Evolutionary conservation across 2,329 filamentous ascomycete species (phyloP).

Genomic region (Talaromyces marneffei): DNA sequence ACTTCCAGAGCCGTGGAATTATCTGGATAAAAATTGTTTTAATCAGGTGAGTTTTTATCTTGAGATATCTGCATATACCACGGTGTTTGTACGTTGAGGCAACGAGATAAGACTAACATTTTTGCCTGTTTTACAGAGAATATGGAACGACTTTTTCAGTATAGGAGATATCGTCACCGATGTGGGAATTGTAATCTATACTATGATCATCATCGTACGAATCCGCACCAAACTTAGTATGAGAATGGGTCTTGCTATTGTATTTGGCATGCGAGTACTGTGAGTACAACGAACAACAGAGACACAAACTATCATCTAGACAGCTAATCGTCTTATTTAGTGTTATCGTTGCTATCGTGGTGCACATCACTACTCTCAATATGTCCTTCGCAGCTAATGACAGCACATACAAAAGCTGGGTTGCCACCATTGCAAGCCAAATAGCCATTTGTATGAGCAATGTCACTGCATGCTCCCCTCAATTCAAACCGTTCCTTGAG

Average conservation of each 20-base stretch:
- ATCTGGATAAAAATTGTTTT: conserved; percentile 19
- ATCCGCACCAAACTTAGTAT: conserved; percentile 18
- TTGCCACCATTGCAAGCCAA: conserved; percentile 18
- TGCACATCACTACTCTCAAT: conserved; percentile 20
- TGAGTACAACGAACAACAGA: conserved; percentile 14
- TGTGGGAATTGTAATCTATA: conserved; percentile 21
- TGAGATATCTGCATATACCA: neutral
- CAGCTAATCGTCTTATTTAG: conserved; percentile 13
- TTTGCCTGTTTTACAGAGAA: conserved; percentile 11
- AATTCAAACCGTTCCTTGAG: conserved; percentile 29
- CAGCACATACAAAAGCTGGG: conserved; percentile 21
- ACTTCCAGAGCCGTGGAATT: conserved; percentile 19
- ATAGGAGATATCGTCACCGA: conserved; percentile 25
- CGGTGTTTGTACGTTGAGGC: neutral
- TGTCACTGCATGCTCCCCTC: conserved; percentile 25
- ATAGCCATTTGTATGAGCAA: conserved; percentile 22
- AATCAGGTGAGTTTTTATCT: conserved; percentile 15
- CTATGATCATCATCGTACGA: conserved; percentile 20
- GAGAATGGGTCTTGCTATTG: conserved; percentile 19
- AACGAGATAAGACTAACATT: neutral
- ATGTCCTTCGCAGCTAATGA: conserved; percentile 15
- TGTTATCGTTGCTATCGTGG: conserved; percentile 21
- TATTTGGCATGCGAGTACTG: conserved; percentile 23
- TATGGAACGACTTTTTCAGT: conserved; percentile 25
- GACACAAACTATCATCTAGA: neutral